Evolutionary conservation across 148 eudicot species (phyloP).

Genomic region (Dysphania ambrosioides): DNA sequence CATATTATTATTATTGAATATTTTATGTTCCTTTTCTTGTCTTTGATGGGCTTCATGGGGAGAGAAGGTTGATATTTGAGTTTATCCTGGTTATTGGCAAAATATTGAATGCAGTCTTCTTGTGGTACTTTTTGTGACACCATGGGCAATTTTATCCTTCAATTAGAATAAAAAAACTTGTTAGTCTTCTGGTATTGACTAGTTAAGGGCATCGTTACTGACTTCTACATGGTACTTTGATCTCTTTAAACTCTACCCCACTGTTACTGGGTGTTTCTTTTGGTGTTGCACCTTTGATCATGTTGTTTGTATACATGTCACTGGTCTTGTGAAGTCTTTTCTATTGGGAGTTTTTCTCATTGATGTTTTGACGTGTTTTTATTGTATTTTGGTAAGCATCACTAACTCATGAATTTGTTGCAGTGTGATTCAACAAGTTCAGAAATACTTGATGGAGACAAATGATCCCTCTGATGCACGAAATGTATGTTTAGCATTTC

Average conservation of each 20-base stretch:
- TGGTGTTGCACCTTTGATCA: neutral
- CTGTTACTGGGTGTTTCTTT: neutral
- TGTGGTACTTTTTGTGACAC: neutral
- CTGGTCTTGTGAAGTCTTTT: neutral
- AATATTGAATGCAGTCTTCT: neutral
- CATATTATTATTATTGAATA: neutral
- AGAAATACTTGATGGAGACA: constrained; percentile 65
- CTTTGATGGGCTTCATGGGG: neutral
- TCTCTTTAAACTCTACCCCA: neutral
- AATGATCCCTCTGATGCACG: constrained; percentile 60
- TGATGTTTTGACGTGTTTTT: neutral
- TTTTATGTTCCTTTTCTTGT: neutral
- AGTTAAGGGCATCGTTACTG: neutral
- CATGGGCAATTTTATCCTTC: neutral
- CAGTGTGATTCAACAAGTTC: constrained; percentile 85
- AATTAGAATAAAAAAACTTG: neutral
- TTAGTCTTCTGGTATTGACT: neutral
- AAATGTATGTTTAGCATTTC: constrained; percentile 51
- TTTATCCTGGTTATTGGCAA: constrained; percentile 1
- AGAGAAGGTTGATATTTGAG: neutral
- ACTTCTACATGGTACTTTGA: neutral
- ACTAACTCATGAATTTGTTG: neutral
- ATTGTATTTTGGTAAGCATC: neutral
- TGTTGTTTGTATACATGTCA: neutral
- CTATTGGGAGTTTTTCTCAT: neutral